phyloP scores from a whole-genome alignment of 192 early-diverging fungal genomes.

The Backusella parvicylindrica region DNA sequence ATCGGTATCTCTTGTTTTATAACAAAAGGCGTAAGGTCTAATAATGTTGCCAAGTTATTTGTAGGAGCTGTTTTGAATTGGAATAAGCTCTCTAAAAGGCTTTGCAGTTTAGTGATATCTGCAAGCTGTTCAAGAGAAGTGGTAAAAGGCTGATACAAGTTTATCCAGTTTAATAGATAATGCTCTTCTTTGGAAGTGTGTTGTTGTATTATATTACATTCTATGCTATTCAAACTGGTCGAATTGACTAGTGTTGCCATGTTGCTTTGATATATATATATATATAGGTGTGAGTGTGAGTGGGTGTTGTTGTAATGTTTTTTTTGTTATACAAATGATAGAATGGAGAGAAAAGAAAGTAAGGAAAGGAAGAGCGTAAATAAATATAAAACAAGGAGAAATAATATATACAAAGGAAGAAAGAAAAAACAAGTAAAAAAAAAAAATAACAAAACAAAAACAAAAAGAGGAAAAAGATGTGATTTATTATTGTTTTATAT shows the following conservation, averaged over 20 bases:
- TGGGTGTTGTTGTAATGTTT: not conserved
- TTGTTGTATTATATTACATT: not conserved
- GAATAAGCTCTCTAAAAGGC: not conserved
- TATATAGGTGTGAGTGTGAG: no score
- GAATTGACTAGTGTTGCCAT: not conserved
- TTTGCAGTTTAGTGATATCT: not conserved
- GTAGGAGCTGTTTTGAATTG: not conserved
- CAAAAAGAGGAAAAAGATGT: not conserved
- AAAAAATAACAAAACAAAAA: not conserved
- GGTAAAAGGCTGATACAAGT: not conserved
- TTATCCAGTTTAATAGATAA: not conserved
- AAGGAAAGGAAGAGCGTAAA: not conserved
- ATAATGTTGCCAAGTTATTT: not conserved
- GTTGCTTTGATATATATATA: not conserved
- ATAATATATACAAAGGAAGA: not conserved
- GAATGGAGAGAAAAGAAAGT: not conserved
- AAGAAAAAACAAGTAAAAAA: not conserved
- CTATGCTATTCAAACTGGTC: not conserved
- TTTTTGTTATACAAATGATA: not conserved
- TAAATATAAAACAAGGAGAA: slow-evolving; percentile 1
- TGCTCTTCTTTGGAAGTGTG: not conserved
- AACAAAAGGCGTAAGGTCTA: not conserved
- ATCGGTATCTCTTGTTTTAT: not conserved
- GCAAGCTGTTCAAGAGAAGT: not conserved
- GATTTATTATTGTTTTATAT: not conserved